Evolutionary conservation across 1,284 basidiomycete species (phyloP), one percentile per base, ranked within the genome.

Genomic region (Ustilago xerochloae): DNA sequence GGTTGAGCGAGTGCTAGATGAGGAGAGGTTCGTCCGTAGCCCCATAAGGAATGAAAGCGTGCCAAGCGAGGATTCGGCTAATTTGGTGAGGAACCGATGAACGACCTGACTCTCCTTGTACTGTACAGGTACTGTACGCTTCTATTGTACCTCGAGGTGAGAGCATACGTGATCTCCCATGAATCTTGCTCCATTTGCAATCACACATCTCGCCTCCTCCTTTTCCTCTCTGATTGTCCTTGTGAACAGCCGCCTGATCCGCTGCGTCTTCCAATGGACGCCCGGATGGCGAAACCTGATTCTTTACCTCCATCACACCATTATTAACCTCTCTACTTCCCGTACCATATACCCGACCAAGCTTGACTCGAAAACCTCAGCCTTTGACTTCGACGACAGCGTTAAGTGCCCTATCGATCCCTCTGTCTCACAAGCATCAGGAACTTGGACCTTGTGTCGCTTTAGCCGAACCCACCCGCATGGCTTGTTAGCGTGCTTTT

Each of bases 401-500:
- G n/a, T n/a, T n/a, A n/a, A n/a, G n/a, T 39, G n/a, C 38, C 16
- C 3, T 7, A 39, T 39, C 38, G n/a, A 39, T 20, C 35, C 15
- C 35, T 36, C 8, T 6, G 4, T 12, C 35, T 36, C n/a, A 20
- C 38, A 15, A 39, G 38, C 38, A 15, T 15, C 7, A 39, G 38
- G n/a, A 20, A 4, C 38, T n/a, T 13, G 38, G n/a, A 20, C 3
- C 38, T n/a, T 13, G 35, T 39, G 38, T 18, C 49, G 32, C 26
- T 18, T 46, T 61, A 47, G 24, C 45, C 59, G 59, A 61, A 18
- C n/a, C 35, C 6, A 30, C 41, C 22, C 56, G 32, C 58, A 53
- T 60, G 58, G 58, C 58, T 18, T 28, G 38, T 52, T 47, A 39
- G 49, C 45, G 26, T 45, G 20, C 8, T 36, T 29, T 26, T 15